These are phyloP conservation scores for Suillus variegatus DNA, from an alignment of 768 basidiomycete species.

Conservation along the genomic window DNA sequence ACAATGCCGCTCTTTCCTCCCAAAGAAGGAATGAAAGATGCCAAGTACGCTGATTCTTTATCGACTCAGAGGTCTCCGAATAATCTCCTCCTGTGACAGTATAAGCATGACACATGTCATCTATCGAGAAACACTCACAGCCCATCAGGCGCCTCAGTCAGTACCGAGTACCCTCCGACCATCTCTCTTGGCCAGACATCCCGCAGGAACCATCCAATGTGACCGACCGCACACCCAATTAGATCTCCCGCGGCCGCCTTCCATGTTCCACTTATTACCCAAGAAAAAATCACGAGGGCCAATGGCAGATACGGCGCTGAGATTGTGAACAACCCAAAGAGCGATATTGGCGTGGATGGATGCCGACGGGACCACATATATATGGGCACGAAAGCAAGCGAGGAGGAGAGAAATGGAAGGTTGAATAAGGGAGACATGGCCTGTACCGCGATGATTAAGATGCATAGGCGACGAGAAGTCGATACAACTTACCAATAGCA, in stretches of 20 bases:
- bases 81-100: slow-evolving; percentile 53
- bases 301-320: slow-evolving; percentile 94
- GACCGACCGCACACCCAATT: slow-evolving; percentile 84
- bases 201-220: slow-evolving; percentile 80
- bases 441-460: slow-evolving; percentile 36
- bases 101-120: slow-evolving; percentile 4
- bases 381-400: slow-evolving; percentile 92
- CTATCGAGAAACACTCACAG: slow-evolving; percentile 53
- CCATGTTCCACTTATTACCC: slow-evolving; percentile 83
- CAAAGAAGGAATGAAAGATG: not conserved
- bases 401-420: slow-evolving; percentile 90
- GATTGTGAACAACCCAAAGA: slow-evolving; percentile 94
- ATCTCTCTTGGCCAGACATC: slow-evolving; percentile 91
- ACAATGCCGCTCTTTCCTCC: not conserved
- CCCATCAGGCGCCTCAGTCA: slow-evolving; percentile 69
- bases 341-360: slow-evolving; percentile 91
- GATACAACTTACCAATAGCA: slow-evolving; percentile 72
- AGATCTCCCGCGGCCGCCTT: slow-evolving; percentile 81
- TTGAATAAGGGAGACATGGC: slow-evolving; percentile 85
- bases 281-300: slow-evolving; percentile 86
- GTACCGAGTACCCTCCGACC: slow-evolving; percentile 69
- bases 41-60: not conserved
- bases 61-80: slow-evolving; percentile 53
- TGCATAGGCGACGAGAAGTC: not conserved
- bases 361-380: slow-evolving; percentile 97